These are phyloP conservation scores for Pichia sp. DNA, from an alignment of 1,139 yeast species.

Conservation along the genomic window DNA sequence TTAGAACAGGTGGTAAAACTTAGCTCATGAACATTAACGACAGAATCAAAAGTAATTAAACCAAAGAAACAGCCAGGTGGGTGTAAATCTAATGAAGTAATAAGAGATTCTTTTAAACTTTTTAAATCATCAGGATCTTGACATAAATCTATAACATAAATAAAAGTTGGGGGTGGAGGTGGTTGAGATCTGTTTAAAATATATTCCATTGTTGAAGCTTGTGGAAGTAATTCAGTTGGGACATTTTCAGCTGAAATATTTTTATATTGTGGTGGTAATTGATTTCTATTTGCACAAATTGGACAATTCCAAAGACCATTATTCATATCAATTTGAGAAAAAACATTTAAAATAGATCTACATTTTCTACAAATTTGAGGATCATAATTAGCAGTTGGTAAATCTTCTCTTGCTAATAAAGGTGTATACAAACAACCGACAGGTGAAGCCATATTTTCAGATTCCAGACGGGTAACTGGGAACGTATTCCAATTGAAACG, in stretches of 20 bases:
- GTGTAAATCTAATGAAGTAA: slow-evolving; percentile 71
- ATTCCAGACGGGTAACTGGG: slow-evolving; percentile 87
- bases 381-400: slow-evolving; percentile 80
- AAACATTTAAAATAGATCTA: slow-evolving; percentile 83
- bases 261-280: slow-evolving; percentile 83
- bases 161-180: slow-evolving; percentile 86
- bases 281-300: slow-evolving; percentile 79
- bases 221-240: slow-evolving; percentile 78
- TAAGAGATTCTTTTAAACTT: slow-evolving; percentile 81
- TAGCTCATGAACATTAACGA: slow-evolving; percentile 90
- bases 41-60: slow-evolving; percentile 87
- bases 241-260: slow-evolving; percentile 76
- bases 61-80: slow-evolving; percentile 95
- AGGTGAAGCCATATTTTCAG: slow-evolving; percentile 89
- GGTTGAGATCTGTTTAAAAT: slow-evolving; percentile 56
- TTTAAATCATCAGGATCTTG: slow-evolving; percentile 90
- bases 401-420: slow-evolving; percentile 67
- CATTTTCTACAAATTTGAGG: slow-evolving; percentile 86
- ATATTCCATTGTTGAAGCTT: slow-evolving; percentile 86
- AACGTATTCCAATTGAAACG: slow-evolving; percentile 55
- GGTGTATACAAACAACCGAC: slow-evolving; percentile 95
- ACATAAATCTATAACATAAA: slow-evolving; percentile 87
- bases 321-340: slow-evolving; percentile 74
- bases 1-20: slow-evolving; percentile 73
- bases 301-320: slow-evolving; percentile 86